Evolutionary conservation across 192 early-diverging fungal species (phyloP), one percentile per base, ranked within the genome.

Genomic region (Linderina pennispora): DNA sequence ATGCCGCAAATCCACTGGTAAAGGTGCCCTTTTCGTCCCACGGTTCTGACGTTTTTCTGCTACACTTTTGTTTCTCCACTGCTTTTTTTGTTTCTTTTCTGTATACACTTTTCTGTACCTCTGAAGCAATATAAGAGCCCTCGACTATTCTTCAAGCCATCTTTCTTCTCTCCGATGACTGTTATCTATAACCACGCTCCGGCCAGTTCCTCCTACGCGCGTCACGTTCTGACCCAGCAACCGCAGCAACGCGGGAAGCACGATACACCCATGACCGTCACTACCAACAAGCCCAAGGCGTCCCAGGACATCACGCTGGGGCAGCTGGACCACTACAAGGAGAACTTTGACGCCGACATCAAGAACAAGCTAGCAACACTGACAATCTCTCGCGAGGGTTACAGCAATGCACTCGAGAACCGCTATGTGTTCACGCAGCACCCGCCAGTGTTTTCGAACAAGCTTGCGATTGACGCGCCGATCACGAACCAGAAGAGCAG

Each of bases 401-500:
- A 79, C 34, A 64, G 60, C 8, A 72, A 74, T 14, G 71, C 83
- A 8, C 62, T 85, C 14, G 68, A 79, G 15, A 82, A 82, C 70
- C 79, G 77, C 23, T 43, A 76, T 3, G 76, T 55, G 46, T 57
- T 38, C 16, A 34, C 62, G 37, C 19, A 67, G 41, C 50, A 60
- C 24, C 58, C 62, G 34, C 59, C 53, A 0, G 60, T 65, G 21
- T 62, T 62, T 32, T 77, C 56, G 33, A 16, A 62, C 55, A 56
- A 72, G 68, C 52, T 67, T 13, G 56, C 70, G 0, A 68, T 82
- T 10, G 70, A 72, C 24, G 56, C 63, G 39, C 61, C 61, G 9
- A 73, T 73, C 23, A 90, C 87, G 5, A 81, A 90, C 60, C 87
- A 90, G 65, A 81, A 80, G 62, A 66, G 59, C 47, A 82, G 79